Evolutionary conservation across 768 basidiomycete species (phyloP), one percentile per base, ranked within the genome.

Genomic region (Lentinula sp.): DNA sequence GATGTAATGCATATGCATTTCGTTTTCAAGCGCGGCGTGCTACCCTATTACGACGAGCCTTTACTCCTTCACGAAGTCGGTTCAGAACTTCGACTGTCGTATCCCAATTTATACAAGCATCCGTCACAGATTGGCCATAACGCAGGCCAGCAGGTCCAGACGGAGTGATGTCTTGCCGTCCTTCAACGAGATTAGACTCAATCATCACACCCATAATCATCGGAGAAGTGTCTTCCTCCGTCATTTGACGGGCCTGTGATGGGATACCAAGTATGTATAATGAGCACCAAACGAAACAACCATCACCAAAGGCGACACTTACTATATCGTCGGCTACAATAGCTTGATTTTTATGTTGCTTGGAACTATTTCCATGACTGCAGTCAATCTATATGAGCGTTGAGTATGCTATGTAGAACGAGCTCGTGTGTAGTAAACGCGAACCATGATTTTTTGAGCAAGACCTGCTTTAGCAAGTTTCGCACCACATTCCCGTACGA

Each of bases 141-240:
- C 80, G 87, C 50, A 96, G 75, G 10, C 83, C 87, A 6, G 80
- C 74, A 1, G 87, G 86, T 3, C 93, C 94, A 10, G 80, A 78
- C 1, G 81, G 68, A 3, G 93, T 87, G 62, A 95, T 88, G 66
- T 93, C 86, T 73, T 95, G 93, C 55, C 92, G 85, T 31, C 94
- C 93, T 70, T 91, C 93, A 7, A 86, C 79, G 54, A 98, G 80
- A 70, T 96, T 95, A 48, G 90, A 93, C 74, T 98, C 96, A 60
- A 98, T 80, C 95, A 98, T 98, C 59, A 95, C 91, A 50, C 93
- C 94, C 83, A 93, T 88, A 67, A 96, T 94, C 63, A 81, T 76
- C 5, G 76, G 67, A 0, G 86, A 81, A 0, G 91, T 95, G 61
- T 91, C 88, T 35, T 80, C 81, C 1, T 80, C 81, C 66, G 88